phyloP scores from a whole-genome alignment of 2,329 filamentous ascomycete genomes.

The Clarireedia hainanense region DNA sequence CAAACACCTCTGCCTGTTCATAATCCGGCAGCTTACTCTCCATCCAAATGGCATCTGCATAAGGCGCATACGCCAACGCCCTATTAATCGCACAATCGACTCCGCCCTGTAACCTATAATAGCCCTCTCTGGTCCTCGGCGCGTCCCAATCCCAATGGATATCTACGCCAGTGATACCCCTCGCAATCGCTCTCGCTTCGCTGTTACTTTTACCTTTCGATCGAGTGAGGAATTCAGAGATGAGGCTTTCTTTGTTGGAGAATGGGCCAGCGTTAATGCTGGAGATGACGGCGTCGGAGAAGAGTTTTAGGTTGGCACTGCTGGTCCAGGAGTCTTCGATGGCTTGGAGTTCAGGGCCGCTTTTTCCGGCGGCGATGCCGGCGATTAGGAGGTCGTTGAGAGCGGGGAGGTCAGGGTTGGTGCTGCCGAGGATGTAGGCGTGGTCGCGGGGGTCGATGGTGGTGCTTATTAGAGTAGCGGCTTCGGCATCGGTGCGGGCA shows the following conservation, averaged over 20 bases:
- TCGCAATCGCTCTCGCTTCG: constrained; percentile 75
- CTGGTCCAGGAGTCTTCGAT: constrained; percentile 86
- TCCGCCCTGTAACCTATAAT: constrained; percentile 86
- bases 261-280: constrained; percentile 64
- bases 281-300: constrained; percentile 81
- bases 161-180: constrained; percentile 67
- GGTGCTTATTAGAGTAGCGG: constrained; percentile 91
- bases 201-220: constrained; percentile 77
- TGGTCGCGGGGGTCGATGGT: constrained; percentile 96
- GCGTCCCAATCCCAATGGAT: constrained; percentile 93
- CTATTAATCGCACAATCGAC: constrained; percentile 87
- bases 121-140: constrained; percentile 89
- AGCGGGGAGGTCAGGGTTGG: constrained; percentile 76
- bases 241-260: constrained; percentile 58
- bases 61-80: constrained; percentile 84
- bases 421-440: constrained; percentile 81
- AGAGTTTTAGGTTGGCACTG: constrained; percentile 75
- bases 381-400: constrained; percentile 86
- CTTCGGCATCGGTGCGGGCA: constrained; percentile 94
- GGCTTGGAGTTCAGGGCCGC: constrained; percentile 70
- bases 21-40: constrained; percentile 95
- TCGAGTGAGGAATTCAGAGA: constrained; percentile 57
- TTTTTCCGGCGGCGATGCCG: constrained; percentile 76
- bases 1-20: constrained; percentile 86
- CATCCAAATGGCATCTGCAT: constrained; percentile 98